Base-by-base conservation (phyloP, 129 eudicot genomes). In the Sambucus nigra region DNA sequence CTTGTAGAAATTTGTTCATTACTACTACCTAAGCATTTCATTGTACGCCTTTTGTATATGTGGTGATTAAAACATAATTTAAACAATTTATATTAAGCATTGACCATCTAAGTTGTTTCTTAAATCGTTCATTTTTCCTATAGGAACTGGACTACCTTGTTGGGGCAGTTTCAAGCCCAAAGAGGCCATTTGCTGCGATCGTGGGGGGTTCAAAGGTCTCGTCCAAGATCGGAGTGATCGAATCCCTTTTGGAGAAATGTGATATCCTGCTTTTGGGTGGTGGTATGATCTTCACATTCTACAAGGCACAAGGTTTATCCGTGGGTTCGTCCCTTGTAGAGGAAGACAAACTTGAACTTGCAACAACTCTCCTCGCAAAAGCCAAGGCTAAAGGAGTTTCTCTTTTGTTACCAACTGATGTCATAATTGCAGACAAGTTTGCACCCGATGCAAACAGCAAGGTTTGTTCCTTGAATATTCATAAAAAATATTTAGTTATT, bases 201-300 rank as follows among this genome's bases (percentile, higher is more conserved):
- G 87, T 86, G 7, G 95, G 93, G 45, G 87, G 95, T 51, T 86
- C 87, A 52, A 86, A 75, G 70, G 87, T 82, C 13, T 86, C 93
- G 22, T 72, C 84, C 60, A 86, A 86, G 71, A 81, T 81, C 42
- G 92, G 93, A 26, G 87, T 81, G 21, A 86, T 85, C 13, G 88
- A 84, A 55, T 84, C 94, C 25, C 82, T 85, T n/a, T 61, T 85
- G 25, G 83, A 80, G 59, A 85, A 85, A 27, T 67, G 77, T 63
- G 86, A 79, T 55, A 79, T 74, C 24, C 59, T 78, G 47, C 80
- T 78, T 51, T 68, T 78, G 56, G 85, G 85, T 38, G 85, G 85
- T 40, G 85, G 85, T 46, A 78, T 78, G 85, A 78, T 78, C 60
- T 80, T 80, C 54, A 78, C 84, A 14, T 78, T 78, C 49, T 80